Percentiles rank a stretch among this genome's conserved stretches.
These are phyloP conservation scores for Linanthus parryae DNA, from an alignment of 148 eudicot species.

Conservation along the genomic window DNA sequence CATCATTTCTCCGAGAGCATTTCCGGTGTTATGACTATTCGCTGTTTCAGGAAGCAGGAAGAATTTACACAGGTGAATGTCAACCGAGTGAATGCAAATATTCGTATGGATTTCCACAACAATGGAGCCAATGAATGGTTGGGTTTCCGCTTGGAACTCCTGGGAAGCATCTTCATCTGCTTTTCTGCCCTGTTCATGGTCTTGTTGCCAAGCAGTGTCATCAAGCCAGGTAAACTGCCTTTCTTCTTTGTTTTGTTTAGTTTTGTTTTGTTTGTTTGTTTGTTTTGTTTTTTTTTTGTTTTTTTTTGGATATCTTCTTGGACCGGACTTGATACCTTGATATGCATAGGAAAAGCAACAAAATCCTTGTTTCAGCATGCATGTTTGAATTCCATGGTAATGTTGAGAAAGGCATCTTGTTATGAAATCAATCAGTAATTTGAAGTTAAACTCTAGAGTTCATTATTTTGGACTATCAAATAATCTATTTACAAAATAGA, in stretches of 20 bases:
- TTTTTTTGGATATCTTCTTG: too few relatives aligned
- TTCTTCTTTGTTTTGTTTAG: not conserved
- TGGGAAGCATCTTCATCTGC: slow-evolving; percentile 77
- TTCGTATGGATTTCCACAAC: slow-evolving; percentile 92
- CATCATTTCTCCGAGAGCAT: slow-evolving; percentile 97
- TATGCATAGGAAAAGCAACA: too few relatives aligned
- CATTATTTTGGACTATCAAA: too few relatives aligned
- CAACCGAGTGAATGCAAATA: slow-evolving; percentile 54
- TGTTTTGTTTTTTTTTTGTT: too few relatives aligned
- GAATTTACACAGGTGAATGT: slow-evolving; percentile 67
- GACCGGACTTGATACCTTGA: too few relatives aligned
- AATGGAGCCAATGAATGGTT: slow-evolving; percentile 90
- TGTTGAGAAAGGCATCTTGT: too few relatives aligned
- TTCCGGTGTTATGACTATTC: slow-evolving; percentile 89
- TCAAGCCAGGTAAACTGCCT: slow-evolving; percentile 61
- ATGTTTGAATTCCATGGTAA: too few relatives aligned
- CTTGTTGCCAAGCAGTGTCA: slow-evolving; percentile 68
- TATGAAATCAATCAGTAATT: too few relatives aligned
- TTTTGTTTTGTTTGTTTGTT: not conserved
- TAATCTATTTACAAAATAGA: too few relatives aligned
- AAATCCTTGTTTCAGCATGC: too few relatives aligned
- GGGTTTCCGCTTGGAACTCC: slow-evolving; percentile 80
- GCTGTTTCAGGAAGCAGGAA: slow-evolving; percentile 74
- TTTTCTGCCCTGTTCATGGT: slow-evolving; percentile 72
- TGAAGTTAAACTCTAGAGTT: too few relatives aligned